Conservation (phyloP, 2,329 filamentous ascomycete genomes). For the Aspergillus fijiensis region DNA sequence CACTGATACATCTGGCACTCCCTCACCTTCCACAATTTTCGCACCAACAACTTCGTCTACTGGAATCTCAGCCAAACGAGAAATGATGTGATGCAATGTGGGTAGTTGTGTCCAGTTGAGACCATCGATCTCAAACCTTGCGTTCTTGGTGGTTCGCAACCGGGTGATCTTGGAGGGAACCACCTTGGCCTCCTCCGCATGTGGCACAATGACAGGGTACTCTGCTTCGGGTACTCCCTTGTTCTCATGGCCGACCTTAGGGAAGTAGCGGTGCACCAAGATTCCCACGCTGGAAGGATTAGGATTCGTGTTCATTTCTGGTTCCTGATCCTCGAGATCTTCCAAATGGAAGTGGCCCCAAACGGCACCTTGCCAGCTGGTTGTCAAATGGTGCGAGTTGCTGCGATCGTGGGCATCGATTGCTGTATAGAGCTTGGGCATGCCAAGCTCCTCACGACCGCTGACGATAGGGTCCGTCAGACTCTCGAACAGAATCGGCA, state of each 20-base stretch:
- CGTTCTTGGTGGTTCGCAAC: conserved; percentile 35
- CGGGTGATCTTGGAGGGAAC: conserved; percentile 25
- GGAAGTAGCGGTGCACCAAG: conserved; percentile 59
- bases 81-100: conserved; percentile 60
- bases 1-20: conserved; percentile 44
- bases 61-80: conserved; percentile 55
- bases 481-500: conserved; percentile 60
- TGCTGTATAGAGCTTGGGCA: conserved; percentile 59
- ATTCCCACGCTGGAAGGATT: conserved; percentile 34
- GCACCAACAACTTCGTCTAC: conserved; percentile 57
- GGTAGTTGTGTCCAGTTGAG: conserved; percentile 57
- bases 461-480: conserved; percentile 60
- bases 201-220: conserved; percentile 48
- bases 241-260: conserved; percentile 50
- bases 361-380: conserved; percentile 45
- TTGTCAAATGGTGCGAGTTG: conserved; percentile 41
- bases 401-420: conserved; percentile 46
- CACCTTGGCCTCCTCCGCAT: conserved; percentile 35
- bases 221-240: conserved; percentile 55
- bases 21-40: conserved; percentile 56
- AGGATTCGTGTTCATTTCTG: conserved; percentile 16
- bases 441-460: conserved; percentile 61
- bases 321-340: conserved; percentile 32
- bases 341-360: conserved; percentile 43
- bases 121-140: conserved; percentile 50